phyloP scores from a whole-genome alignment of 2,329 filamentous ascomycete genomes.

The Microsporum audouinii region DNA sequence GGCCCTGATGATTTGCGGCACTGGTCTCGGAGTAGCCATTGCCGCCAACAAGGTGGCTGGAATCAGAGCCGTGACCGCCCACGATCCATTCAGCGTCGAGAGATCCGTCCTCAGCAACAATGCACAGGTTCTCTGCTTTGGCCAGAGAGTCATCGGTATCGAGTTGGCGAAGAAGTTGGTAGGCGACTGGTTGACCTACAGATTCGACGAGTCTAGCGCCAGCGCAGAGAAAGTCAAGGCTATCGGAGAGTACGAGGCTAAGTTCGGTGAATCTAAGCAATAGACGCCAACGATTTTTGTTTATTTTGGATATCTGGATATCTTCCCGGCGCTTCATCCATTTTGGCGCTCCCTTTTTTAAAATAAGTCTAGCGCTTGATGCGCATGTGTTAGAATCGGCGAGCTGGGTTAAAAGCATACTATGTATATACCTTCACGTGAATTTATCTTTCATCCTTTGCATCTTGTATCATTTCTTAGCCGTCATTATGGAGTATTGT shows the following conservation, averaged over 20 bases:
- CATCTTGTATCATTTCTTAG: not conserved
- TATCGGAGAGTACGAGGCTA: constrained; percentile 34
- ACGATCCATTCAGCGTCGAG: constrained; percentile 77
- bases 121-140: constrained; percentile 77
- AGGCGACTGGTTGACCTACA: constrained; percentile 73
- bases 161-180: constrained; percentile 68
- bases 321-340: not conserved
- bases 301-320: not conserved
- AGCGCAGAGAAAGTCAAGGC: constrained; percentile 50
- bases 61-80: constrained; percentile 75
- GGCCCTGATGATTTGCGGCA: constrained; percentile 73
- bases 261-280: constrained; percentile 20
- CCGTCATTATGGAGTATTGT: too few species aligned
- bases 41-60: constrained; percentile 80
- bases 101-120: constrained; percentile 71
- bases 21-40: constrained; percentile 77
- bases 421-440: not conserved
- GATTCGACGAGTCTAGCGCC: constrained; percentile 58
- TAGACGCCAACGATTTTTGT: not conserved
- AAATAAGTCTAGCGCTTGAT: not conserved
- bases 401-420: not conserved
- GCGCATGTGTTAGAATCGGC: not conserved
- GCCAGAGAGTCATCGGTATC: constrained; percentile 69
- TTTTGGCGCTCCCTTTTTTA: not conserved
- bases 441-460: not conserved